Conservation (phyloP, 1,284 basidiomycete species). For the Phlebopus sp. region DNA sequence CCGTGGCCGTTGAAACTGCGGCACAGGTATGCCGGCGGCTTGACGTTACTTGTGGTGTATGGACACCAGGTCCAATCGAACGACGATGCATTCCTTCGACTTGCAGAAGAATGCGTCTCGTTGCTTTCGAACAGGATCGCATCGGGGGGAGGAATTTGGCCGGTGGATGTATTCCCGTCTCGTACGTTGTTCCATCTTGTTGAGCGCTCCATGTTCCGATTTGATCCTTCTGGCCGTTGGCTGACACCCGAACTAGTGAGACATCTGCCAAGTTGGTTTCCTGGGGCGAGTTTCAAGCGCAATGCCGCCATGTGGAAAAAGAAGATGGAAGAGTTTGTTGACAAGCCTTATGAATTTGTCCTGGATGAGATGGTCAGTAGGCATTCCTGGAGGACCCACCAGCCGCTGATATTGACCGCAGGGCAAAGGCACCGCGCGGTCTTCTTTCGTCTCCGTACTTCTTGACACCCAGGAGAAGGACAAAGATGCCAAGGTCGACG, state of each 20-base stretch:
- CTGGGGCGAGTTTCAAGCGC: constrained; percentile 46
- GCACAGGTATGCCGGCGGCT: constrained; percentile 52
- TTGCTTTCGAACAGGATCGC: constrained; percentile 61
- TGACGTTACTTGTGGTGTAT: constrained; percentile 63
- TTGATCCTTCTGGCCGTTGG: background rate
- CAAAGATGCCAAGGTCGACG: constrained; percentile 24
- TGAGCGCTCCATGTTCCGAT: constrained; percentile 4
- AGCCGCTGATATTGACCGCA: constrained; percentile 21
- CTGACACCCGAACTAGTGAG: constrained; percentile 29
- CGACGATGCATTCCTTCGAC: constrained; percentile 53
- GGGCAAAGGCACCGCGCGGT: constrained; percentile 50
- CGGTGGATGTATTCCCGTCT: constrained; percentile 59
- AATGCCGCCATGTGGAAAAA: constrained; percentile 63
- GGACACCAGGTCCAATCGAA: constrained; percentile 55
- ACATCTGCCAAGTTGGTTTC: constrained; percentile 45
- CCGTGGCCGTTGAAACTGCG: constrained; percentile 3
- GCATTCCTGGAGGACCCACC: background rate
- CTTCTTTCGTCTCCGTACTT: constrained; percentile 62
- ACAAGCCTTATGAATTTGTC: constrained; percentile 59
- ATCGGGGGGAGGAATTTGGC: constrained; percentile 64
- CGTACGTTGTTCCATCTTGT: constrained; percentile 30
- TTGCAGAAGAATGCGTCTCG: constrained; percentile 61
- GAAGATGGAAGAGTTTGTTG: constrained; percentile 64
- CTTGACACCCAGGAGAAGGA: constrained; percentile 37
- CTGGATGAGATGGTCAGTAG: constrained; percentile 52